Conservation (phyloP, 305 asterid species). For the Rubia peregrina region DNA sequence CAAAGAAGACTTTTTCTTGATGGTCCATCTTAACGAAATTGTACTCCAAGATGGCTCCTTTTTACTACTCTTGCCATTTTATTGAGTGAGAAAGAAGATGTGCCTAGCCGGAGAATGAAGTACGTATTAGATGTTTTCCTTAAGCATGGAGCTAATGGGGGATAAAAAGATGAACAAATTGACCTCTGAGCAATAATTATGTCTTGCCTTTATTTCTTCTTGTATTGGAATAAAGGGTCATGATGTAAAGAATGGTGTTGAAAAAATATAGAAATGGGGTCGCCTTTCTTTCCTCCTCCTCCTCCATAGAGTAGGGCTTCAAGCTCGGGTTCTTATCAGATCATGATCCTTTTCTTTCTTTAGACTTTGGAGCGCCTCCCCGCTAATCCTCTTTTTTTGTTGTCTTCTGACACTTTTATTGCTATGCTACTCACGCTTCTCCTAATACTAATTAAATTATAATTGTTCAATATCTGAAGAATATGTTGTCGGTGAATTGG, state of each 20-base stretch:
- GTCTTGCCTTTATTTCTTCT: slow-evolving; percentile 5
- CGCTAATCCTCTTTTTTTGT: not conserved
- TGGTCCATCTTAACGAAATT: not conserved
- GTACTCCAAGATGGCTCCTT: not conserved
- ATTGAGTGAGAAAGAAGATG: not conserved
- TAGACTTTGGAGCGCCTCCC: not conserved
- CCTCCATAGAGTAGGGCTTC: slow-evolving; percentile 21
- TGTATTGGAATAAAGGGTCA: slow-evolving; percentile 9
- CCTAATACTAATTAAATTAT: no score
- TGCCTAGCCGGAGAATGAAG: not conserved
- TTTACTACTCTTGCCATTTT: not conserved
- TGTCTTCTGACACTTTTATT: no score
- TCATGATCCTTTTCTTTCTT: not conserved
- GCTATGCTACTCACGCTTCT: no score
- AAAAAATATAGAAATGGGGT: slow-evolving; percentile 9
- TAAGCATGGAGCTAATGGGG: slow-evolving; percentile 12
- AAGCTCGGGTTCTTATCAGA: not conserved
- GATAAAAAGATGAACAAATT: slow-evolving; percentile 4
- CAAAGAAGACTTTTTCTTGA: not conserved
- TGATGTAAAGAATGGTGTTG: slow-evolving; percentile 10
- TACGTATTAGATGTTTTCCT: not conserved
- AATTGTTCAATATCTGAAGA: no score
- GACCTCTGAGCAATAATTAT: slow-evolving; percentile 21
- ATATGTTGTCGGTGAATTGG: no score
- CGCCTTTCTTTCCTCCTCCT: not conserved